These are phyloP conservation scores for Fusarium setosum DNA, from an alignment of 2,329 filamentous ascomycete species.

Conservation along the genomic window DNA sequence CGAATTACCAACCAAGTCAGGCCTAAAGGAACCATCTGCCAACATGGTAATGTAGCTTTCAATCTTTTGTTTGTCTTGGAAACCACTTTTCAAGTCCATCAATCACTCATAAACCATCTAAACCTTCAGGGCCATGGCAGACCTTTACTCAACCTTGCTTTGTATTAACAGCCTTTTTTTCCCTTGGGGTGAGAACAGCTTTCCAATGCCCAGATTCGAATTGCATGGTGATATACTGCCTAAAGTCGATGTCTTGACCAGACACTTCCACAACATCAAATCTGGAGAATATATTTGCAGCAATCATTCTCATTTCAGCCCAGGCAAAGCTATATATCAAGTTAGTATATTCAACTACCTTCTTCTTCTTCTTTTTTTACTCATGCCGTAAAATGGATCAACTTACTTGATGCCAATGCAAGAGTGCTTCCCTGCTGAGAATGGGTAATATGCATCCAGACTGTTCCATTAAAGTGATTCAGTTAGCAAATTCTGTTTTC, in stretches of 20 bases:
- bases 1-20: too few species aligned
- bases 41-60: too few species aligned
- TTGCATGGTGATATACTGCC: not conserved
- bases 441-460: not conserved
- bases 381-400: too few species aligned
- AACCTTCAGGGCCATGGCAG: too few species aligned
- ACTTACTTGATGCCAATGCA: not conserved
- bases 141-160: too few species aligned
- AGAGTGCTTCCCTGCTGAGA: not conserved
- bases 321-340: not conserved
- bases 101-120: too few species aligned
- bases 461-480: not conserved
- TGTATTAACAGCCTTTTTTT: too few species aligned
- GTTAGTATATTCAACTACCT: too few species aligned
- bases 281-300: not conserved
- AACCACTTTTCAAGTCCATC: too few species aligned
- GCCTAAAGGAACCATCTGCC: too few species aligned
- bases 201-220: not conserved
- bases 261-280: not conserved
- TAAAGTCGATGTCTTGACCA: not conserved
- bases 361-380: not conserved
- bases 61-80: too few species aligned
- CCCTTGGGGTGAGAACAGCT: too few species aligned
- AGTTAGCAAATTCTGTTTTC: not conserved
- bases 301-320: slow-evolving; percentile 1